phyloP scores from a whole-genome alignment of 352 stramenopile species.

The Pythium oligandrum region DNA sequence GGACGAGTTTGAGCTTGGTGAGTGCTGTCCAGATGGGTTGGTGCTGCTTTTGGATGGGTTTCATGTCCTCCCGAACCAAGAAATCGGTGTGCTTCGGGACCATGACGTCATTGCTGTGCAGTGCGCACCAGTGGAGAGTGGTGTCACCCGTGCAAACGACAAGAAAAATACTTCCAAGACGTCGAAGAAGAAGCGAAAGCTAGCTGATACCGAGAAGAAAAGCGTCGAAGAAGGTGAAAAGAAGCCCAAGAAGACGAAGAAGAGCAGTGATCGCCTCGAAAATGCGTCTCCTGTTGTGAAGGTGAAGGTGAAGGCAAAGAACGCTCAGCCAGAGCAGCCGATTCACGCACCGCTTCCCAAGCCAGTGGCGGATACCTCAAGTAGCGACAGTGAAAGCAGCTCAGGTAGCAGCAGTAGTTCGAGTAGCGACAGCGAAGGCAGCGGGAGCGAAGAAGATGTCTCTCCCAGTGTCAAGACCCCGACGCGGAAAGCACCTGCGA shows the following conservation, averaged over 20 bases:
- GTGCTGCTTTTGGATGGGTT: slow-evolving; percentile 55
- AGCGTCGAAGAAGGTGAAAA: not conserved
- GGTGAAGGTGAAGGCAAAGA: not conserved
- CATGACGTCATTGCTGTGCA: slow-evolving; percentile 55
- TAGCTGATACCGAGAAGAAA: slow-evolving; percentile 1
- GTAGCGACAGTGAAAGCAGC: slow-evolving; percentile 15
- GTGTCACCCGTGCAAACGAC: no score
- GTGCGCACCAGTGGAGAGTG: slow-evolving; percentile 12
- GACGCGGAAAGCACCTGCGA: not conserved
- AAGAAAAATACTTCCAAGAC: no score
- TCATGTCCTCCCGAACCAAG: slow-evolving; percentile 53
- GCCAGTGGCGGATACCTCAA: not conserved
- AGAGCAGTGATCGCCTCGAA: slow-evolving; percentile 1
- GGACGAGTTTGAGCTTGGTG: slow-evolving; percentile 48
- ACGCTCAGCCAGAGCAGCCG: no score
- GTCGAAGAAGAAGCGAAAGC: slow-evolving; percentile 2
- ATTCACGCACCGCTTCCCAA: no score
- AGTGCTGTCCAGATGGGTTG: slow-evolving; percentile 38
- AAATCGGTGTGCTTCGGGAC: slow-evolving; percentile 54
- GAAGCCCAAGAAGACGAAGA: slow-evolving; percentile 6
- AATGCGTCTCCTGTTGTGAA: not conserved
- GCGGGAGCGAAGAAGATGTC: slow-evolving; percentile 13
- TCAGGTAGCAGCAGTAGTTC: slow-evolving; percentile 11
- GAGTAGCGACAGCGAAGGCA: slow-evolving; percentile 3
- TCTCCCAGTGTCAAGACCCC: slow-evolving; percentile 4